Base-by-base conservation (phyloP, 192 early-diverging fungal species). In the Paraglomus brasilianum region DNA sequence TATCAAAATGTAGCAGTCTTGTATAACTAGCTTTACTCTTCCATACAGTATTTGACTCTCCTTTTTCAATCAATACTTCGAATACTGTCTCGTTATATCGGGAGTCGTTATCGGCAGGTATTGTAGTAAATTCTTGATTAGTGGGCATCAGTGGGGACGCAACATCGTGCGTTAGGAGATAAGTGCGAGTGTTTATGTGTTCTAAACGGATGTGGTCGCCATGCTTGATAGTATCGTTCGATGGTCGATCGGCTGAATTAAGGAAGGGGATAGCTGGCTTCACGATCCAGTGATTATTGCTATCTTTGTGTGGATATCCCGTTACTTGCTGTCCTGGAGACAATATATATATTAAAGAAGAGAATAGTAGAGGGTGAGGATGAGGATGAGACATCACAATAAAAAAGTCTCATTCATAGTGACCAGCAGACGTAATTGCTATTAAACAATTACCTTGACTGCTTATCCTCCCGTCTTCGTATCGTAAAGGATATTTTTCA, bases 401-500 rank as follows among this genome's bases (percentile, higher is more conserved):
- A 82, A 78, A 63, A n/a, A 90, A 90, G 5, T 80, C 81, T 38
- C 81, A 72, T 24, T 89, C 87, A 71, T 90, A 89, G 13, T 30
- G 30, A 30, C 1, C 30, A 30, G 3, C 30, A 30, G 30, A 3
- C 30, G 30, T 30, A 30, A 3, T 30, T 30, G 65, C 56, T 66
- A 86, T 81, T 59, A 38, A 24, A 5, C 21, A 38, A 14, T 11
- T 92, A 52, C 93, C 93, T 78, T 92, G 80, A 69, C 85, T 89
- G 71, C 90, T 93, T 55, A 99, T 83, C 15, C 95, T 87, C 47
- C 90, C 89, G 78, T 97, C 93, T 5, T 95, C 90, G 78, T 99
- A 97, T 61, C 88, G 85, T 15, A 95, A 75, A 8, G 97, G 97
- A 74, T 98, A 98, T 36, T 80, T 75, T 13, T 86, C 79, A 6